Evolutionary conservation across 495 filamentous ascomycete species (phyloP).

Genomic region (Lasiosphaeris hirsuta): DNA sequence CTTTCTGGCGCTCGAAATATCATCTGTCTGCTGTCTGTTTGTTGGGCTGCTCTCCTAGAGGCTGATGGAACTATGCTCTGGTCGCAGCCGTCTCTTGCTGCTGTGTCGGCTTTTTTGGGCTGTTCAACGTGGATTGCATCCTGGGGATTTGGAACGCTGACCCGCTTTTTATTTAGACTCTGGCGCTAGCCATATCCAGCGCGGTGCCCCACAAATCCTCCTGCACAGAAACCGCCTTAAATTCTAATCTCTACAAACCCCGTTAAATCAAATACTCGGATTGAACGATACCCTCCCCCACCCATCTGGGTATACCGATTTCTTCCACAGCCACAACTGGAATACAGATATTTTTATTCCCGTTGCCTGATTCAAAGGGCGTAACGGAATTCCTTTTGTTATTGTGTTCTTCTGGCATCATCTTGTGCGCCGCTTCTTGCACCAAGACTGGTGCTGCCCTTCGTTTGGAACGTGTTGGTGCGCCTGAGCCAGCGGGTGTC

Average conservation of each 20-base stretch:
- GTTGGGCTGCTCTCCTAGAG: not conserved
- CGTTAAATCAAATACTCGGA: not conserved
- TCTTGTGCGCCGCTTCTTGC: no score
- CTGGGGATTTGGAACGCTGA: constrained; percentile 11
- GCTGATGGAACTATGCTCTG: not conserved
- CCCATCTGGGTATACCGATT: no score
- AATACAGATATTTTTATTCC: no score
- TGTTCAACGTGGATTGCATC: not conserved
- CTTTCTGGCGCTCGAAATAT: not conserved
- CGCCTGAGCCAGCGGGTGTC: not conserved
- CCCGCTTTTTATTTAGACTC: constrained; percentile 13
- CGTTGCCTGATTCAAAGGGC: no score
- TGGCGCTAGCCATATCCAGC: constrained; percentile 7
- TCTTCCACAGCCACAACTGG: not conserved
- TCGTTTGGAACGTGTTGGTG: no score
- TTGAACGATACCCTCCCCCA: not conserved
- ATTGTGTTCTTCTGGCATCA: no score
- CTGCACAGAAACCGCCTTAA: no score
- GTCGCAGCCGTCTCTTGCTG: not conserved
- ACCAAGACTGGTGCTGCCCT: not conserved
- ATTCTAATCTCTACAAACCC: not conserved
- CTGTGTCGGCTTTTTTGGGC: not conserved
- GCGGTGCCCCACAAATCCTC: not conserved
- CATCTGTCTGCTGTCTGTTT: not conserved
- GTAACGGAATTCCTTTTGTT: no score